Conservation (phyloP, 352 stramenopile species). For the Globisporangium barbulae region DNA sequence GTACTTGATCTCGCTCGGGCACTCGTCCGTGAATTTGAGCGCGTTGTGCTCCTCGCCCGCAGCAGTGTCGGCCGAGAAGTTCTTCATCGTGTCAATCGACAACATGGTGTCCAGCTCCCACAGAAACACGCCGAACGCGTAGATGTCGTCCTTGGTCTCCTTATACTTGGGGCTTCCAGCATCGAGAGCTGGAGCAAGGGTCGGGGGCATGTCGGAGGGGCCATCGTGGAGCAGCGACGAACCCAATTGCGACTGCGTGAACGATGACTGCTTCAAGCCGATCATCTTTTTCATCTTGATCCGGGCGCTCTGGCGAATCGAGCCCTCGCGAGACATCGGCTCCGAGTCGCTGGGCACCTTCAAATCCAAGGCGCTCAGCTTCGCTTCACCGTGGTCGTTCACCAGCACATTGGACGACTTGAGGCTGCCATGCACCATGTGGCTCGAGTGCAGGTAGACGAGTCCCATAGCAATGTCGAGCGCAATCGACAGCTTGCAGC, state of each 20-base stretch:
- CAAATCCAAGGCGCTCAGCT: constrained; percentile 72
- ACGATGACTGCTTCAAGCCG: constrained; percentile 25
- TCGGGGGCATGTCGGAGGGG: not conserved
- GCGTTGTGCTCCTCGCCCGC: constrained; percentile 42
- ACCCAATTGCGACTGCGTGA: constrained; percentile 23
- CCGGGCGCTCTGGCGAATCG: constrained; percentile 41
- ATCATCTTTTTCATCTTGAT: constrained; percentile 33
- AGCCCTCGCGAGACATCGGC: constrained; percentile 28
- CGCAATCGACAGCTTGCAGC: constrained; percentile 74
- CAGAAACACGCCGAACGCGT: constrained; percentile 66
- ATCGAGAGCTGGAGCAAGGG: not conserved
- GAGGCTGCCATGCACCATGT: constrained; percentile 57
- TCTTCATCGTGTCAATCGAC: constrained; percentile 48
- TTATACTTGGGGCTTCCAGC: not conserved
- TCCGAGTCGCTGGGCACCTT: constrained; percentile 21
- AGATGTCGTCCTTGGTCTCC: constrained; percentile 41
- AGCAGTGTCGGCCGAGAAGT: constrained; percentile 26
- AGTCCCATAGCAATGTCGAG: constrained; percentile 79
- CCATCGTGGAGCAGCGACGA: constrained; percentile 16
- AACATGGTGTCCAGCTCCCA: constrained; percentile 81
- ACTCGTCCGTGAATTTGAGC: constrained; percentile 64
- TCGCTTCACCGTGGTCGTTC: constrained; percentile 72
- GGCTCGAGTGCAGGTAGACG: constrained; percentile 66
- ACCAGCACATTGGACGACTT: constrained; percentile 65
- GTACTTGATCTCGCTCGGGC: constrained; percentile 48